phyloP scores from a whole-genome alignment of 179 eudicot genomes.

The Vitellaria paradoxa region DNA sequence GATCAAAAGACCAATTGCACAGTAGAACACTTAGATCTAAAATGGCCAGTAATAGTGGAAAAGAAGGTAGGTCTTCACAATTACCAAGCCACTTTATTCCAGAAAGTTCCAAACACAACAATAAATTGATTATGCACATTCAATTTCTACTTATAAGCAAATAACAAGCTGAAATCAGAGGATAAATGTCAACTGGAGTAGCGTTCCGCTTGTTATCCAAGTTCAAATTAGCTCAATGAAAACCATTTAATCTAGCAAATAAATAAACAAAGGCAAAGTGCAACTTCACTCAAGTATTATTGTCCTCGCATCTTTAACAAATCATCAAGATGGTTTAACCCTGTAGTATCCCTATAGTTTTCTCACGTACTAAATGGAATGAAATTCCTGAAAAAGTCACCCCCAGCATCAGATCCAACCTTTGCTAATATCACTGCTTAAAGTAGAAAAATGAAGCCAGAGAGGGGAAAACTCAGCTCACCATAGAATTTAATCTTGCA shows the following conservation, averaged over 20 bases:
- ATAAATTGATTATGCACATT: too few relatives aligned
- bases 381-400: not conserved
- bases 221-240: not conserved
- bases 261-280: not conserved
- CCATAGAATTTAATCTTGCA: not conserved
- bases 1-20: too few relatives aligned
- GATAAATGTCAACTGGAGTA: not conserved
- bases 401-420: slow-evolving; percentile 3
- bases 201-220: too few relatives aligned
- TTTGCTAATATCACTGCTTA: not conserved
- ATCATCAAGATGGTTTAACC: not conserved
- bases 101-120: too few relatives aligned
- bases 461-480: not conserved
- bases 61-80: too few relatives aligned
- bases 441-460: too few relatives aligned
- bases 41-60: too few relatives aligned
- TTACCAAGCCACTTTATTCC: too few relatives aligned
- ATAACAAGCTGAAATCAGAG: not conserved
- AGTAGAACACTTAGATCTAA: too few relatives aligned
- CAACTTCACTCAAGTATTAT: not conserved
- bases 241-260: not conserved
- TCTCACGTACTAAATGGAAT: not conserved
- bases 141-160: not conserved
- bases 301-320: not conserved
- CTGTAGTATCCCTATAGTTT: not conserved